Percentiles rank a stretch among this genome's conserved stretches.
Evolutionary conservation across 1,139 yeast species (phyloP).

Genomic region (Yamadazyma triangularis): DNA sequence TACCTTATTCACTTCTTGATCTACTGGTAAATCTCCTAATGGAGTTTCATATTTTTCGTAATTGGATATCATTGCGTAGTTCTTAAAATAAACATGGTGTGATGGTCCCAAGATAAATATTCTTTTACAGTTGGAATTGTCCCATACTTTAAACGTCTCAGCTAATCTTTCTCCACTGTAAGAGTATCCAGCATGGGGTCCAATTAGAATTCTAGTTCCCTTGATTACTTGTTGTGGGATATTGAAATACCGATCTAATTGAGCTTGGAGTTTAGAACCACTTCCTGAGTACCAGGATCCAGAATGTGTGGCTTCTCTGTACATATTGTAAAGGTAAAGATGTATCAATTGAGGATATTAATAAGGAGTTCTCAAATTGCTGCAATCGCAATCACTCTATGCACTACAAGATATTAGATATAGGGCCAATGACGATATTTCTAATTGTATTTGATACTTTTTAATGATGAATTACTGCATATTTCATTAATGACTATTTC

Average conservation of each 20-base stretch:
- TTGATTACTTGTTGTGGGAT: conserved; percentile 17
- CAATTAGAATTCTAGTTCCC: conserved; percentile 61
- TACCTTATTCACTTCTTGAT: conserved; percentile 18
- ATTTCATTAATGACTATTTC: neutral
- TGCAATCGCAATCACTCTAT: no score
- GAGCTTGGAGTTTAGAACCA: conserved; percentile 36
- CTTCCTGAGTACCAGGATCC: conserved; percentile 63
- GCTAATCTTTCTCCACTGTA: conserved; percentile 80
- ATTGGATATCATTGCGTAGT: conserved; percentile 52
- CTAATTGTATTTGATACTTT: no score
- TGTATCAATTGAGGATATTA: no score
- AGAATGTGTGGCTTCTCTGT: conserved; percentile 7
- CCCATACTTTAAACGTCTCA: conserved; percentile 72
- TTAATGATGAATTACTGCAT: no score
- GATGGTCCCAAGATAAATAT: conserved; percentile 89
- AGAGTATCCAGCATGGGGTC: conserved; percentile 88
- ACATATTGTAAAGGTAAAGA: no score
- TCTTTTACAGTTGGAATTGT: conserved; percentile 50
- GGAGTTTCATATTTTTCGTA: conserved; percentile 73
- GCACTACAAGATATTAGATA: no score
- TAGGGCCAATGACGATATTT: no score
- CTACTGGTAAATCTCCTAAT: conserved; percentile 69
- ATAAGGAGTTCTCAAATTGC: no score
- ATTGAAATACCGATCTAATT: conserved; percentile 29
- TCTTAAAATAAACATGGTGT: conserved; percentile 79